These are phyloP conservation scores for Xylariaceae sp. DNA, from an alignment of 2,329 filamentous ascomycete genomes.

Conservation along the genomic window DNA sequence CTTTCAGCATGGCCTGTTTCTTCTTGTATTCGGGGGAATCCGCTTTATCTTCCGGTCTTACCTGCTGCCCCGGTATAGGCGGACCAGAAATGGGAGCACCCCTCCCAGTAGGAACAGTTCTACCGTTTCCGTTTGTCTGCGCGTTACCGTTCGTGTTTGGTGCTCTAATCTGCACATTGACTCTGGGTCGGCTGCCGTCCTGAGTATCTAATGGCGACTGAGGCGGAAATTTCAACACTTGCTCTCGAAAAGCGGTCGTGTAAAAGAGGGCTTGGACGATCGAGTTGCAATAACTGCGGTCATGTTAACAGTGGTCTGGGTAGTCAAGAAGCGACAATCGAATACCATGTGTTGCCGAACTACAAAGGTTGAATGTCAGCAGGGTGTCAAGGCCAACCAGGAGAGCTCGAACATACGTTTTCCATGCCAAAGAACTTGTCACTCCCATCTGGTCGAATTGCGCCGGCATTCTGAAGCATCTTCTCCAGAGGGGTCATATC, in stretches of 20 bases:
- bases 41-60: slow-evolving; percentile 81
- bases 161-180: slow-evolving; percentile 58
- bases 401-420: slow-evolving; percentile 59
- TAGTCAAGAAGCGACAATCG: slow-evolving; percentile 22
- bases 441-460: slow-evolving; percentile 78
- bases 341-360: slow-evolving; percentile 96
- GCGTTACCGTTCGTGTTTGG: slow-evolving; percentile 46
- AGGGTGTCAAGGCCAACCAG: slow-evolving; percentile 8
- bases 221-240: slow-evolving; percentile 85
- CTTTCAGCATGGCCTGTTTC: slow-evolving; percentile 83
- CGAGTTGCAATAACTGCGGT: slow-evolving; percentile 86
- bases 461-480: slow-evolving; percentile 76
- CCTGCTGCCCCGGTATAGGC: slow-evolving; percentile 46
- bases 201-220: slow-evolving; percentile 65
- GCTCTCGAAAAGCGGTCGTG: slow-evolving; percentile 86
- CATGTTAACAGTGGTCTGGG: slow-evolving; percentile 25
- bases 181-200: slow-evolving; percentile 50
- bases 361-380: slow-evolving; percentile 42
- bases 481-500: slow-evolving; percentile 61
- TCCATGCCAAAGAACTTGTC: slow-evolving; percentile 99
- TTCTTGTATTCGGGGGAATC: slow-evolving; percentile 98
- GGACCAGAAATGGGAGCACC: slow-evolving; percentile 51
- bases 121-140: slow-evolving; percentile 40
- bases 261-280: slow-evolving; percentile 97
- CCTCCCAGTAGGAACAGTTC: slow-evolving; percentile 51